A percentile compares a stretch with the other conserved stretches of the same genome.
Evolutionary conservation across 805 yeast genomes (phyloP).

Genomic region (Spathaspora boniae): DNA sequence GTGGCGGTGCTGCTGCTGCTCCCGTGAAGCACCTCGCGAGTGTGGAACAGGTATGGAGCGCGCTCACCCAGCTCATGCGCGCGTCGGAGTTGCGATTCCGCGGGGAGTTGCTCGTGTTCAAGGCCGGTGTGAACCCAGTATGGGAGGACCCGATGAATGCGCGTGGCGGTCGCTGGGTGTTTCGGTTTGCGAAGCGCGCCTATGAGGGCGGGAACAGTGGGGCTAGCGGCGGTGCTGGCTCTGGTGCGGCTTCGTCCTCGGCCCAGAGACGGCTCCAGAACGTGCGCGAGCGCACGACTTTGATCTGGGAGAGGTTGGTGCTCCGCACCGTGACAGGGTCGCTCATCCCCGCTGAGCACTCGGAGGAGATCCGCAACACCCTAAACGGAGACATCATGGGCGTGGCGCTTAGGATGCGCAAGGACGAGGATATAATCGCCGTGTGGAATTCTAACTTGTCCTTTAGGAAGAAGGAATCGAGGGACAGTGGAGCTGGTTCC

Average conservation of each 20-base stretch:
- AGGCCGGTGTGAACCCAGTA: constrained; percentile 57
- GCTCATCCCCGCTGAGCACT: constrained; percentile 35
- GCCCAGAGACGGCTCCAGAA: constrained; percentile 16
- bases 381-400: constrained; percentile 55
- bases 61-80: constrained; percentile 36
- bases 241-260: no score
- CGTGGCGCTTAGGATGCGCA: constrained; percentile 54
- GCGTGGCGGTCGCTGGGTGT: constrained; percentile 62
- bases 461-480: constrained; percentile 20
- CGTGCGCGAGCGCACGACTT: constrained; percentile 32
- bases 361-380: constrained; percentile 32
- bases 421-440: constrained; percentile 56
- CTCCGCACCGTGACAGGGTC: constrained; percentile 50
- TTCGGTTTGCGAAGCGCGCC: constrained; percentile 35
- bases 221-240: no score
- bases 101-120: constrained; percentile 55
- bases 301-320: constrained; percentile 56
- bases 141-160: constrained; percentile 66
- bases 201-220: constrained; percentile 9
- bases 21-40: constrained; percentile 32
- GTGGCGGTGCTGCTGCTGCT: no score
- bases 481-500: no score
- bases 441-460: constrained; percentile 59
- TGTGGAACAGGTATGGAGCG: constrained; percentile 52
- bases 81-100: constrained; percentile 40